Conservation (phyloP, 306 rosid genomes). For the Begonia loranthoides region DNA sequence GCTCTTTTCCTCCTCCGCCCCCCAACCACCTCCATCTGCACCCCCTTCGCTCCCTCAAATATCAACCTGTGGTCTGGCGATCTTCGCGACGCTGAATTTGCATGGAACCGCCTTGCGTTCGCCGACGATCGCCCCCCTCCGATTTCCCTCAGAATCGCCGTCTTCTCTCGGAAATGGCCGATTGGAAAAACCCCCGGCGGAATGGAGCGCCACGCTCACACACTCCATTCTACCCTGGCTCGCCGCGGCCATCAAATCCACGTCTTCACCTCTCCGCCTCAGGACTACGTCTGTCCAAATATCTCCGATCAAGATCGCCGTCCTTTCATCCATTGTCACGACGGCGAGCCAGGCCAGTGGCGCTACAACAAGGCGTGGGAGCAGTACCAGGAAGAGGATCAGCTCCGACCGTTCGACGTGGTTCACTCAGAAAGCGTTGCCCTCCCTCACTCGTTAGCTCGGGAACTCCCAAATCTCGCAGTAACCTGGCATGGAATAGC, state of each 20-base stretch:
- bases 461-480: conserved; percentile 51
- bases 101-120: conserved; percentile 79
- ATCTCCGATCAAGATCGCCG: conserved; percentile 3
- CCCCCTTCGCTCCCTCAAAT: conserved; percentile 14
- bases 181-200: conserved; percentile 72
- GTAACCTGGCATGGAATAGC: conserved; percentile 99
- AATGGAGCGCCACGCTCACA: conserved; percentile 93
- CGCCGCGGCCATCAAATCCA: conserved; percentile 80
- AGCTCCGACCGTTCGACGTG: conserved; percentile 46
- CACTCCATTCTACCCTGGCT: conserved; percentile 67
- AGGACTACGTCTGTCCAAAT: conserved; percentile 10
- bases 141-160: conserved; percentile 50
- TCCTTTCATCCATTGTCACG: conserved; percentile 63
- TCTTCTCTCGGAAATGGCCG: conserved; percentile 93
- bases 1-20: conserved; percentile 50
- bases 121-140: conserved; percentile 22
- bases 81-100: conserved; percentile 50
- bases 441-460: conserved; percentile 71
- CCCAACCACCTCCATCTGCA: conserved; percentile 46
- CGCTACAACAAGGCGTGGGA: conserved; percentile 92
- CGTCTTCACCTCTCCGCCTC: conserved; percentile 70
- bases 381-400: conserved; percentile 44
- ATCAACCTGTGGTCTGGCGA: conserved; percentile 56
- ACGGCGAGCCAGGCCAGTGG: conserved; percentile 83
- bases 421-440: conserved; percentile 96